phyloP scores from a whole-genome alignment of 805 yeast species.

The Nakazawaea pomicola region DNA sequence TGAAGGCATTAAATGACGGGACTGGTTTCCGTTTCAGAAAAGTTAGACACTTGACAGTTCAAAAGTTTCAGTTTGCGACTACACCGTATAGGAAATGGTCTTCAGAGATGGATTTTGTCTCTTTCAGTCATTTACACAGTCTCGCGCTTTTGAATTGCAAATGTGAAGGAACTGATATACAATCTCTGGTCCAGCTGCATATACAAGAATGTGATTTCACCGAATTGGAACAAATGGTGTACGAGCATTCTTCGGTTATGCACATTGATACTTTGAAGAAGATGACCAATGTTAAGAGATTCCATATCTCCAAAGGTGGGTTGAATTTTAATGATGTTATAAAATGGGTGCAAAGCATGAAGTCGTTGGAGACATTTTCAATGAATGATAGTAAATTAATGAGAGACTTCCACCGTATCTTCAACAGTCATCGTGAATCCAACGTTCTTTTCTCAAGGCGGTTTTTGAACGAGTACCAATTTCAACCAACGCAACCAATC shows the following conservation, averaged over 20 bases:
- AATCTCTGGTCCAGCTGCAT: not conserved
- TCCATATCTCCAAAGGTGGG: slow-evolving; percentile 11
- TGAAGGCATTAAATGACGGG: slow-evolving; percentile 1
- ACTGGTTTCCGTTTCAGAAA: not conserved
- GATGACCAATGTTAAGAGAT: slow-evolving; percentile 6
- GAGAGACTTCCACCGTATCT: slow-evolving; percentile 11
- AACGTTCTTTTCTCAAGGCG: slow-evolving; percentile 10
- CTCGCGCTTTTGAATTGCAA: slow-evolving; percentile 10
- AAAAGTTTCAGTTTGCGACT: slow-evolving; percentile 9
- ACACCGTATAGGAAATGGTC: slow-evolving; percentile 8
- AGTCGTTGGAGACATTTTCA: slow-evolving; percentile 6
- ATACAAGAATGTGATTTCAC: slow-evolving; percentile 1
- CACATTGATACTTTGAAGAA: not conserved
- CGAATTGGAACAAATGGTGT: slow-evolving; percentile 5
- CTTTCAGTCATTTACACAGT: slow-evolving; percentile 1
- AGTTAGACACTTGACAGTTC: slow-evolving; percentile 5
- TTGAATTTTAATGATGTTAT: slow-evolving; percentile 3
- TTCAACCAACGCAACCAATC: slow-evolving; percentile 12
- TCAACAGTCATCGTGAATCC: slow-evolving; percentile 11
- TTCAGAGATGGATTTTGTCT: not conserved
- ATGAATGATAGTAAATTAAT: slow-evolving; percentile 11
- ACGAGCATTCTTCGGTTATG: slow-evolving; percentile 9
- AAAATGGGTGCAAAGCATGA: not conserved
- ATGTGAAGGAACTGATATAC: not conserved
- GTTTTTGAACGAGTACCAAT: slow-evolving; percentile 11